phyloP scores from a whole-genome alignment of 306 rosid genomes.

The Gynostemma pentaphyllum region DNA sequence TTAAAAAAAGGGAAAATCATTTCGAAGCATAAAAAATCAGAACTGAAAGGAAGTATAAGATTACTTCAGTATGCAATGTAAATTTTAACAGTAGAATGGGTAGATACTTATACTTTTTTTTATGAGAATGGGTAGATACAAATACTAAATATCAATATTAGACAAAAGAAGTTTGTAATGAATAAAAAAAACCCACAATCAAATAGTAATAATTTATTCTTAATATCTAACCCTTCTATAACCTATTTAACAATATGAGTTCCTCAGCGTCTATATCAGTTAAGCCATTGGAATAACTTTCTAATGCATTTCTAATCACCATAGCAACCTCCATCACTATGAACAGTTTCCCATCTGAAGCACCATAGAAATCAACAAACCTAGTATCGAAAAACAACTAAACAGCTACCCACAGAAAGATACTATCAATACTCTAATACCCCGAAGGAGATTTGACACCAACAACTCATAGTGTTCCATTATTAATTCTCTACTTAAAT shows the following conservation, averaged over 20 bases:
- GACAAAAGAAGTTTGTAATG: background rate
- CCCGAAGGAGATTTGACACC: background rate
- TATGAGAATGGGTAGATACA: too few relatives aligned
- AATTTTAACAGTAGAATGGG: background rate
- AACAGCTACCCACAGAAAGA: background rate
- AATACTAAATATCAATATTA: too few relatives aligned
- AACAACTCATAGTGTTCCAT: background rate
- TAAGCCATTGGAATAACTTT: background rate
- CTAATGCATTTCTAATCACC: background rate
- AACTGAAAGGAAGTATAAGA: too few relatives aligned
- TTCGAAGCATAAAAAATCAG: slow-evolving; percentile 11
- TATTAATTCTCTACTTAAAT: too few relatives aligned
- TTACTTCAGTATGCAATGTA: too few relatives aligned
- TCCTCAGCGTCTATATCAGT: background rate
- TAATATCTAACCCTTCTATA: background rate
- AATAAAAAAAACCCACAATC: background rate
- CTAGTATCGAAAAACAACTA: background rate
- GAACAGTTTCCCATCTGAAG: background rate
- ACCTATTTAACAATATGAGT: background rate
- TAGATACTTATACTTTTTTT: too few relatives aligned
- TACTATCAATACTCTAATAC: background rate
- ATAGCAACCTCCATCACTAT: background rate
- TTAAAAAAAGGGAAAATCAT: slow-evolving; percentile 13
- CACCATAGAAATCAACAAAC: background rate
- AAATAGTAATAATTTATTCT: background rate